phyloP scores from a whole-genome alignment of 2,329 filamentous ascomycete species.

The Colletotrichum camelliae region DNA sequence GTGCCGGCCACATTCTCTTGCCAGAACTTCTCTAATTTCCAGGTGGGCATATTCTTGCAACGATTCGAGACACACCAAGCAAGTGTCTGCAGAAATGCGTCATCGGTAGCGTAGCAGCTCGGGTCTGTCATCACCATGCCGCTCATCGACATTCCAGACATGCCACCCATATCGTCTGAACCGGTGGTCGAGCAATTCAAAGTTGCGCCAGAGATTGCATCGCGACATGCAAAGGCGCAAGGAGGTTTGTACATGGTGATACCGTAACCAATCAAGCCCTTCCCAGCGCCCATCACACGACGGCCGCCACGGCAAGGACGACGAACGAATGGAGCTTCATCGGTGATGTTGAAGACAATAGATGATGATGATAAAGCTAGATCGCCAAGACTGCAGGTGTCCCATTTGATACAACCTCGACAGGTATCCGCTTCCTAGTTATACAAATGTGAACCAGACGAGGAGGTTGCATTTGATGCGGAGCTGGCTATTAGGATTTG shows the following conservation, averaged over 20 bases:
- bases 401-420: not conserved
- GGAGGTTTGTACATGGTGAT: conserved; percentile 35
- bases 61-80: conserved; percentile 30
- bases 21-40: conserved; percentile 26
- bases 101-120: conserved; percentile 26
- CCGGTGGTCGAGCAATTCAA: not conserved
- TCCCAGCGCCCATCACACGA: not conserved
- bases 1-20: conserved; percentile 18
- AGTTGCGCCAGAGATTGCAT: conserved; percentile 28
- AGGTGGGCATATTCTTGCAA: conserved; percentile 20
- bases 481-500: not conserved
- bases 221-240: conserved; percentile 40
- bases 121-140: conserved; percentile 20
- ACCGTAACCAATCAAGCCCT: not conserved
- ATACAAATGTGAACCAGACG: not conserved
- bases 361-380: not conserved
- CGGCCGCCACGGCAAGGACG: not conserved
- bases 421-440: not conserved
- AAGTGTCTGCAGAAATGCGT: conserved; percentile 27
- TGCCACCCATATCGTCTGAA: not conserved
- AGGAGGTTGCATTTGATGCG: not conserved
- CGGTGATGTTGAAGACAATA: not conserved
- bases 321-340: not conserved
- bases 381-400: not conserved
- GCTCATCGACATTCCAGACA: not conserved